Evolutionary conservation across 2,329 filamentous ascomycete species (phyloP).

Genomic region (Parascedosporium putredinis): DNA sequence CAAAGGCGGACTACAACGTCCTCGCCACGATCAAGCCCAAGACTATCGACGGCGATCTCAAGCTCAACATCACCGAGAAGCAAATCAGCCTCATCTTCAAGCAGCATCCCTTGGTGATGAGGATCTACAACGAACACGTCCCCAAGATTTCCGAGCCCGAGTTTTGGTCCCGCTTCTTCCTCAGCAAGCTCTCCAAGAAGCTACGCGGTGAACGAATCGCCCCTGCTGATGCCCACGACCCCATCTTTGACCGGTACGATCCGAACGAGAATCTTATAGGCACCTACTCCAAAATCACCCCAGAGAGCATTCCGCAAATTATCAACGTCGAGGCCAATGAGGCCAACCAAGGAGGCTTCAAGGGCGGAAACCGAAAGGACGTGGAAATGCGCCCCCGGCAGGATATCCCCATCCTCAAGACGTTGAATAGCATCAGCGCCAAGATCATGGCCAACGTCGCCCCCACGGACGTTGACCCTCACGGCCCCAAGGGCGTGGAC

Average conservation of each 20-base stretch:
- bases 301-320: constrained; percentile 69
- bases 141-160: constrained; percentile 67
- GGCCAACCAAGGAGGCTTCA: constrained; percentile 79
- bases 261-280: constrained; percentile 54
- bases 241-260: constrained; percentile 78
- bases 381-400: constrained; percentile 75
- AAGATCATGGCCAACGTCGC: constrained; percentile 86
- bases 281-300: constrained; percentile 41
- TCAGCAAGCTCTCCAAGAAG: constrained; percentile 81
- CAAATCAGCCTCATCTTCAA: constrained; percentile 88
- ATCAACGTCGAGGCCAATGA: constrained; percentile 93
- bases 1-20: constrained; percentile 88
- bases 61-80: constrained; percentile 78
- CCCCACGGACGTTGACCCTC: constrained; percentile 60
- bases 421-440: constrained; percentile 81
- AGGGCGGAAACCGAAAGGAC: constrained; percentile 75
- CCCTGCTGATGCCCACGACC: constrained; percentile 66
- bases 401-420: constrained; percentile 80
- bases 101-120: constrained; percentile 83
- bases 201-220: constrained; percentile 80
- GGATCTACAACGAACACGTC: constrained; percentile 88
- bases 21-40: constrained; percentile 79
- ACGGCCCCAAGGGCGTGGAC: constrained; percentile 48
- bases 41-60: constrained; percentile 62
- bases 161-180: constrained; percentile 93